Base-by-base conservation (phyloP, 2,329 filamentous ascomycete genomes). In the Hortaea werneckii region DNA sequence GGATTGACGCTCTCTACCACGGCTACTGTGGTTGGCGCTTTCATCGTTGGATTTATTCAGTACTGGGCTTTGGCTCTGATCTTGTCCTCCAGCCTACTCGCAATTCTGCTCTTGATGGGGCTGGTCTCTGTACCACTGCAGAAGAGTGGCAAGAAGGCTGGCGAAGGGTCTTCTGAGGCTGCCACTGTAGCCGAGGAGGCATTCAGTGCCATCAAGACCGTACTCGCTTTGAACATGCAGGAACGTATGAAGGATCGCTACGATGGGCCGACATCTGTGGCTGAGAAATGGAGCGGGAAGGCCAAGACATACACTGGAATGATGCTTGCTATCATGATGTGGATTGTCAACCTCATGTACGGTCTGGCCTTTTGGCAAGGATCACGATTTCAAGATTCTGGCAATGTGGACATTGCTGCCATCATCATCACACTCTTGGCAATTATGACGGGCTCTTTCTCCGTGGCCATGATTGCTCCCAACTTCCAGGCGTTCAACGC, bases 31-130 rank as follows among this genome's bases (percentile, higher is more conserved):
- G 67, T 92, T 47, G 80, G 87, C 0, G 86, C 87, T 10, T 94
- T 94, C 54, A 70, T 94, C 44, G 87, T 95, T 52, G 87, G 83
- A 2, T 95, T 94, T 60, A 65, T 89, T 63, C 83, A 85, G 58
- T 90, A 83, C 64, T 95, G 88, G 85, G 94, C 89, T 65, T 71
- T 95, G 52, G 90, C 90, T 0, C 68, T 94, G 44, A 95, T 95
- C 54, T 75, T 94, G 32, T 74, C 79, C 13, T 88, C 85, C 0
- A 86, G 83, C 1, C 79, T 95, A 48, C 70, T 88, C 34, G 84
- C 87, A 1, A 77, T 95, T 39, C 64, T 85, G 5, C 50, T 84
- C 9, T 72, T 82, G 54, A 89, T 90, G 79, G 85, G 82, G 38
- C 67, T 73, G 42, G 80, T 82, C n/a, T 85, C 83, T 2, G 70